Base-by-base conservation (phyloP, 2,329 filamentous ascomycete species). In the Exophiala phaeomuriformis region DNA sequence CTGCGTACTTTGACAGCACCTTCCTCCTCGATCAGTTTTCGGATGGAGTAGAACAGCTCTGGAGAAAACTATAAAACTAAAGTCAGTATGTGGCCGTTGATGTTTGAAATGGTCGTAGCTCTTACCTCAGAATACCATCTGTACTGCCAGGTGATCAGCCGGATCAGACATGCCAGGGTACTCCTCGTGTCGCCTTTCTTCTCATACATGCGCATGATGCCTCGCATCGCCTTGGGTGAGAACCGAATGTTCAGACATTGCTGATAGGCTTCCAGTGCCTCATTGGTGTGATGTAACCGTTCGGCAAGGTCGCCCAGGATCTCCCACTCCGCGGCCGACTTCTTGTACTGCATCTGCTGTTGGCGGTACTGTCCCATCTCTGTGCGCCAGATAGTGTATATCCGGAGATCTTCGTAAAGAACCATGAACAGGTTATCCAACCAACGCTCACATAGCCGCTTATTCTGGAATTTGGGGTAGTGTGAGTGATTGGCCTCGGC, bases 381-480 rank as follows among this genome's bases (percentile, higher is more conserved):
- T 0, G 93, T 97, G 52, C 93, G 85, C 93, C 93, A 98, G 69
- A 98, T 98, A 8, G 93, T 98, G 75, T 98, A 98, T 43, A 98
- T 91, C 47, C 93, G 88, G 12, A 98, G 79, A 66, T 98, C 93
- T 70, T 98, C 93, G 69, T 98, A 98, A 2, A 98, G 79, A 0
- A 97, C 93, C 93, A 98, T 98, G 75, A 98, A 98, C 27, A 98
- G 79, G 65, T 95, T 97, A 71, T 98, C 93, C 2, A 98, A 80
- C 93, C 93, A 98, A 63, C 93, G 84, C 71, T 98, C 93, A 66
- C 93, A 98, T 1, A 98, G 81, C 0, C 93, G 85, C 74, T 98
- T 98, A 71, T 96, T 95, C 68, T 94, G 93, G 67, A 98, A 89
- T 63, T 91, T 88, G 4, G 90, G 90, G 63, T 95, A 86, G 61